Conservation (phyloP, 2,329 filamentous ascomycete genomes). For the Chrysoporthe deuterocubensis region DNA sequence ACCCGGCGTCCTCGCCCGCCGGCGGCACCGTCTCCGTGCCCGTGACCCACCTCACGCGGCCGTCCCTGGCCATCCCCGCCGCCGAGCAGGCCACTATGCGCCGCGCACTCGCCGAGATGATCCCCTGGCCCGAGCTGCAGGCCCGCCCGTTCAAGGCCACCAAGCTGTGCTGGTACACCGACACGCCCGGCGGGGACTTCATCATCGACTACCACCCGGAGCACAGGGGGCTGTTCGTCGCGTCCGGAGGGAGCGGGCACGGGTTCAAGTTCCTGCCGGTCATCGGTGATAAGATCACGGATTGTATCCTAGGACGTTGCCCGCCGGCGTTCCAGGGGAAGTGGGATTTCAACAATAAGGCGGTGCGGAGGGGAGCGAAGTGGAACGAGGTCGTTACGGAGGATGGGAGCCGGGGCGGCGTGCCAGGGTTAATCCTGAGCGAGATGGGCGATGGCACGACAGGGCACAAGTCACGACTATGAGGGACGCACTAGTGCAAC, state of each 20-base stretch:
- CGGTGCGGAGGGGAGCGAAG: constrained; percentile 38
- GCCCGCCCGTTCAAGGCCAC: constrained; percentile 64
- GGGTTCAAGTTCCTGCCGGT: constrained; percentile 73
- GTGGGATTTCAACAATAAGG: constrained; percentile 65
- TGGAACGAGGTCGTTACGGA: constrained; percentile 51
- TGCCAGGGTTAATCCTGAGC: constrained; percentile 49
- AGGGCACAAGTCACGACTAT: constrained; percentile 14
- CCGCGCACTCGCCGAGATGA: constrained; percentile 61
- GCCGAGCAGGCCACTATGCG: constrained; percentile 68
- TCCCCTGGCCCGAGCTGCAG: constrained; percentile 60
- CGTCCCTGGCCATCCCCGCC: constrained; percentile 46
- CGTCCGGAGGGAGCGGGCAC: constrained; percentile 67
- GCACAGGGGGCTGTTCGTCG: constrained; percentile 62
- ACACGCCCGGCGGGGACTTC: constrained; percentile 74
- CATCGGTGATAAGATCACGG: constrained; percentile 64
- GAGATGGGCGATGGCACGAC: constrained; percentile 41
- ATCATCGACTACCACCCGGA: constrained; percentile 71
- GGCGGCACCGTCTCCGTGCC: constrained; percentile 42
- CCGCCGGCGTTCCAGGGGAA: constrained; percentile 57
- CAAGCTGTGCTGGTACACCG: constrained; percentile 76
- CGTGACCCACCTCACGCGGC: constrained; percentile 53
- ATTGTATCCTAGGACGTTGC: constrained; percentile 53
- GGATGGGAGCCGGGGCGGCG: constrained; percentile 58
- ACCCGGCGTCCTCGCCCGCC: constrained; percentile 44
- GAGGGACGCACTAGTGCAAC: not conserved